Evolutionary conservation across 2,329 filamentous ascomycete genomes (phyloP), one percentile per base, ranked within the genome.

Genomic region (Orbilia blumenaviensis): DNA sequence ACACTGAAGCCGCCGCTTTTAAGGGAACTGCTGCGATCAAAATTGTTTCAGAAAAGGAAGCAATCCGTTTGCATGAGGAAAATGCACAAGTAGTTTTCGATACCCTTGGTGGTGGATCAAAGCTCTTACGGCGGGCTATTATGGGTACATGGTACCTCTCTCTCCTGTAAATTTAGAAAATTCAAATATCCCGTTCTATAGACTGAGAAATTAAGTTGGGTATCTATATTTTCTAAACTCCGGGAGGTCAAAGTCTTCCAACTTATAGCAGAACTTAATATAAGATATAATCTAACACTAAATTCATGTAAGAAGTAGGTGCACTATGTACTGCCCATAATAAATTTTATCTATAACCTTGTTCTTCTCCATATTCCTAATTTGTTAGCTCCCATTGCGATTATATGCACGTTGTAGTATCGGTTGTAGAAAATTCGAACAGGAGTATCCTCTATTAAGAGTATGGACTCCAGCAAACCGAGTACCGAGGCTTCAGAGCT

Each of bases 1-100:
- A 75, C 27, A 44, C 41, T 9, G 56, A 68, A 12, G 71, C 71
- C 8, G 64, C 56, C 5, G 71, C 71, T 27, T 75, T 75, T 48
- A 75, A 68, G 48, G 63, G 71, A 2, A 75, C 62, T 36, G 63
- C 71, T 16, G 56, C 71, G 2, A 75, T 75, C 50, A 50, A 63
- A 16, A 54, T 75, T 10, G 64, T 75, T 10, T 64, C 71, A 23
- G 16, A 63, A 32, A 7, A 56, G 14, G 56, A 68, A 36, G 71
- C 71, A 7, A 34, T 60, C n/a, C 18, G 41, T n/a, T 34, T 75
- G 36, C 67, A 68, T 50, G 58, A 68, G n/a, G 63, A 75, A 48
- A 75, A 68, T 12, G 44, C 71, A 9, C 25, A 50, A 8, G 32
- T n/a, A 2, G 60, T 75, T 38, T 44, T 44, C 16, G 42, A 63